These are phyloP conservation scores for Chalciporus pseudorubinellus DNA, from an alignment of 768 basidiomycete genomes.

Conservation along the genomic window DNA sequence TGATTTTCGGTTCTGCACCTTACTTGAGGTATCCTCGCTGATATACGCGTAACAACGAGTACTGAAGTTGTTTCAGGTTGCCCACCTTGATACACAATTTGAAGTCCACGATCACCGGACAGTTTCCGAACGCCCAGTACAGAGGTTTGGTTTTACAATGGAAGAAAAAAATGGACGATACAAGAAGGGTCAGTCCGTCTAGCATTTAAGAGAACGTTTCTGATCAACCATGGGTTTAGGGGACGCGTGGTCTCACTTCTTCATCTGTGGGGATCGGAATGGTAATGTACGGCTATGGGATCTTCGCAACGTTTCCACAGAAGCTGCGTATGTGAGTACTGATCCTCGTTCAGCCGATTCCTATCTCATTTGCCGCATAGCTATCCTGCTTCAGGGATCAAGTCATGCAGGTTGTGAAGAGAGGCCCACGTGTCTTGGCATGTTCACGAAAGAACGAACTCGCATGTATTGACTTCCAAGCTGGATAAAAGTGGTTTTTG, in stretches of 20 bases:
- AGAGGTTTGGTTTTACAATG: conserved; percentile 44
- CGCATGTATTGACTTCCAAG: conserved; percentile 24
- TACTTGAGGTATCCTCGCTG: conserved; percentile 41
- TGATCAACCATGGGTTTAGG: conserved; percentile 20
- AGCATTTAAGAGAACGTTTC: conserved; percentile 6
- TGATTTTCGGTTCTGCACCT: conserved; percentile 37
- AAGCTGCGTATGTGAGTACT: conserved; percentile 23
- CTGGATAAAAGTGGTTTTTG: conserved; percentile 16
- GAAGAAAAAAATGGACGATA: conserved; percentile 41
- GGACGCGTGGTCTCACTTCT: conserved; percentile 33
- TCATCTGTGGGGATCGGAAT: conserved; percentile 43
- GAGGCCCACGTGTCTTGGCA: conserved; percentile 33
- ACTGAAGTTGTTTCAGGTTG: conserved; percentile 34
- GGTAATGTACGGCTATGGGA: conserved; percentile 50
- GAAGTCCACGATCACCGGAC: conserved; percentile 49
- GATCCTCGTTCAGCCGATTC: background rate
- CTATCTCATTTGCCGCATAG: conserved; percentile 21
- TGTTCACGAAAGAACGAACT: conserved; percentile 41
- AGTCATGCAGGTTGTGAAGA: conserved; percentile 38
- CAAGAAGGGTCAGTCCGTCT: conserved; percentile 39
- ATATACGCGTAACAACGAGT: background rate
- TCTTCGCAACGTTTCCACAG: conserved; percentile 36
- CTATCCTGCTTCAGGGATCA: conserved; percentile 35
- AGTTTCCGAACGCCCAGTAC: conserved; percentile 34
- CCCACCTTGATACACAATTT: conserved; percentile 50